Conservation (phyloP, 495 filamentous ascomycete species). For the Tirmania nivea region DNA sequence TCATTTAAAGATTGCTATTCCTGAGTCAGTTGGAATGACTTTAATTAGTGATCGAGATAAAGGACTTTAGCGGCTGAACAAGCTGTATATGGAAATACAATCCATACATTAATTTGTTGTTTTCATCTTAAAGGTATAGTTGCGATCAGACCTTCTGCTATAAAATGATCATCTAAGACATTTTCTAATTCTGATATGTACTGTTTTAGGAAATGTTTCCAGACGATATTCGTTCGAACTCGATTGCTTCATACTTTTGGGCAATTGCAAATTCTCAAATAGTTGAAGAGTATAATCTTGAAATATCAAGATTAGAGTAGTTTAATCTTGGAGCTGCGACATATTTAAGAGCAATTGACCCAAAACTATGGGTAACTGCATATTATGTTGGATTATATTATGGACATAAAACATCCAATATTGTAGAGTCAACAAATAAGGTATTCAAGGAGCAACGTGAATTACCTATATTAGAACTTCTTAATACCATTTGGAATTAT, state of each 20-base stretch:
- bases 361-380: neutral
- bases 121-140: too few species aligned
- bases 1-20: neutral
- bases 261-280: constrained; percentile 1
- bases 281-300: neutral
- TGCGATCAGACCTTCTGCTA: neutral
- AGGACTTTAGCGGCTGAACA: neutral
- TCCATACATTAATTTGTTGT: too few species aligned
- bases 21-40: too few species aligned
- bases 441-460: constrained; percentile 1
- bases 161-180: neutral
- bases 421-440: constrained; percentile 5
- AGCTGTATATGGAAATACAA: neutral
- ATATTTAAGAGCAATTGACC: too few species aligned
- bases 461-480: constrained; percentile 1
- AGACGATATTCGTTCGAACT: neutral
- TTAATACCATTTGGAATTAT: constrained; percentile 5
- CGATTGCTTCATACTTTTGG: neutral
- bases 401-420: constrained; percentile 6
- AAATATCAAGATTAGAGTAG: neutral
- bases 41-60: constrained; percentile 4
- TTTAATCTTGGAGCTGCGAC: too few species aligned
- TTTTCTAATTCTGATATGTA: neutral
- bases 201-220: too few species aligned
- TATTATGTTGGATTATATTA: neutral